Conservation (phyloP, 805 yeast species). For the Teunomyces cretensis region DNA sequence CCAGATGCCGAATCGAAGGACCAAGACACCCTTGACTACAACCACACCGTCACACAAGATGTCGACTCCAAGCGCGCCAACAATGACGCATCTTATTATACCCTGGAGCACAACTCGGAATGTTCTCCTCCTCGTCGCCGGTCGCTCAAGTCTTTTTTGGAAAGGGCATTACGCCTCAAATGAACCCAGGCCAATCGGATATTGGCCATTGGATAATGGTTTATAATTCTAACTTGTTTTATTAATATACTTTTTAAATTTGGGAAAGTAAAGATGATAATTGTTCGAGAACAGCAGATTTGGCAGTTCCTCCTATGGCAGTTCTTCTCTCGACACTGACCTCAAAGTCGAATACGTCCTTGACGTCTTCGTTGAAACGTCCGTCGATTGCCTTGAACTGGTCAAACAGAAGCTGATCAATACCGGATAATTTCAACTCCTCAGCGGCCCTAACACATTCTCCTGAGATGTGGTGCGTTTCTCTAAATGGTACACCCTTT, state of each 20-base stretch:
- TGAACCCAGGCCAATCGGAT: neutral
- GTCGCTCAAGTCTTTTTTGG: neutral
- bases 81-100: neutral
- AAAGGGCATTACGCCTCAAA: neutral
- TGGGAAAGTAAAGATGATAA: constrained; percentile 37
- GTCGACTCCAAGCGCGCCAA: too few relatives aligned
- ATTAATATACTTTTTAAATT: neutral
- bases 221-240: neutral
- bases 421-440: constrained; percentile 71
- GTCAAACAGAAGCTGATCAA: constrained; percentile 74
- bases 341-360: constrained; percentile 86
- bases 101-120: neutral
- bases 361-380: constrained; percentile 80
- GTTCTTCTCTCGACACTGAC: constrained; percentile 93
- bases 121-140: neutral
- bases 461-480: constrained; percentile 98
- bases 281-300: constrained; percentile 81
- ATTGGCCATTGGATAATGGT: neutral
- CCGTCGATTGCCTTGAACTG: constrained; percentile 79
- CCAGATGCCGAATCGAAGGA: neutral
- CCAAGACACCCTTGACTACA: neutral
- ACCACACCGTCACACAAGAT: too few relatives aligned
- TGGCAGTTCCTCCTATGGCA: constrained; percentile 97
- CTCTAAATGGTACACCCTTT: constrained; percentile 98
- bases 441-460: constrained; percentile 95